These are phyloP conservation scores for Cryptococcus sp. DNA, from an alignment of 1,284 basidiomycete species.

Conservation along the genomic window DNA sequence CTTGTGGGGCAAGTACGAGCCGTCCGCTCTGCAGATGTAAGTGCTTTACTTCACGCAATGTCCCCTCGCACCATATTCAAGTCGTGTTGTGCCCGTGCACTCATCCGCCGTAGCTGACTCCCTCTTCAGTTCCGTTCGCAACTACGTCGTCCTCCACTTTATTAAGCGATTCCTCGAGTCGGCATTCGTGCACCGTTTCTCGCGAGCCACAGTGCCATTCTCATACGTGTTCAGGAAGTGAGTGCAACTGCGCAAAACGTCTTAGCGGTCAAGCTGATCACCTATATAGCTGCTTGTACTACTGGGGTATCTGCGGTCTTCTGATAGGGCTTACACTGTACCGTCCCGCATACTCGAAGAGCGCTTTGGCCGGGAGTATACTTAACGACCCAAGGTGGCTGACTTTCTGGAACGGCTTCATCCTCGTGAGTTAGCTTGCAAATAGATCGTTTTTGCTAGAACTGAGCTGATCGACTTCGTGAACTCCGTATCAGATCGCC, in stretches of 20 bases:
- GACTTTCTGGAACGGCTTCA: conserved; percentile 66
- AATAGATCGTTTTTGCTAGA: neutral
- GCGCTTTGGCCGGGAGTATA: conserved; percentile 66
- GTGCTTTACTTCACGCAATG: conserved; percentile 3
- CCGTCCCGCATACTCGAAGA: conserved; percentile 64
- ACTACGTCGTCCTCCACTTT: conserved; percentile 82
- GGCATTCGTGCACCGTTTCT: conserved; percentile 91
- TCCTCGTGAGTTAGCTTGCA: conserved; percentile 64
- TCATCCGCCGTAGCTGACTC: neutral
- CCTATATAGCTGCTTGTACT: conserved; percentile 72
- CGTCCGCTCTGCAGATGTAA: conserved; percentile 44
- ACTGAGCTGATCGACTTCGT: neutral
- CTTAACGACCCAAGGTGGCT: conserved; percentile 71
- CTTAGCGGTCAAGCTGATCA: neutral
- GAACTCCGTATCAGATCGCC: conserved; percentile 61
- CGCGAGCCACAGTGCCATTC: conserved; percentile 89
- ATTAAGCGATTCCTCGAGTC: conserved; percentile 92
- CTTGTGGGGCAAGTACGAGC: conserved; percentile 40
- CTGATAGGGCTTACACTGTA: conserved; percentile 78
- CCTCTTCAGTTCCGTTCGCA: conserved; percentile 67
- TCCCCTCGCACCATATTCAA: neutral
- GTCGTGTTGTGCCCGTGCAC: neutral
- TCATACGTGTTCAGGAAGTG: conserved; percentile 89
- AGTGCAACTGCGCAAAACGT: conserved; percentile 29
- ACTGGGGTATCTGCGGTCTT: conserved; percentile 80